Evolutionary conservation across 768 basidiomycete species (phyloP), one percentile per base, ranked within the genome.

Genomic region (Tephrocybe sp.): DNA sequence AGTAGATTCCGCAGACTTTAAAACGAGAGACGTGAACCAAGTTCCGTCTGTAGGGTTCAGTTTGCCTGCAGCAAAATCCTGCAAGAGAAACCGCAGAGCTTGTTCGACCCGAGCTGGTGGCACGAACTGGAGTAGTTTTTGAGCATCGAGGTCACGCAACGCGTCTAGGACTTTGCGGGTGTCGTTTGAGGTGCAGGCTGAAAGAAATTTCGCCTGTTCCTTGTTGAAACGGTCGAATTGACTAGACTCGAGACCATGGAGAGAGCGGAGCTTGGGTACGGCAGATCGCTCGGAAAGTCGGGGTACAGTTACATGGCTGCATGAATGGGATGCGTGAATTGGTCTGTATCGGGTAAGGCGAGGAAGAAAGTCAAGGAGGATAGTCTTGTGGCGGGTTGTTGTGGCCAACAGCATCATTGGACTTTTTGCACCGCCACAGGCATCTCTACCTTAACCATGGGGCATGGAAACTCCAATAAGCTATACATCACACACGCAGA

Each of bases 401-500:
- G 36, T 51, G 23, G 57, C 33, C 39, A 57, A 49, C 48, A 53
- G 47, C 23, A 5, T n/a, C 7, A n/a, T 7, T 26, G 26, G 17
- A 46, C 32, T 34, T 45, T 33, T 46, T 43, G 38, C 49, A 51
- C 49, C 33, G 55, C 45, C 51, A 56, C 51, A 32, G 30, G 16
- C 41, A 7, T 40, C 30, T 31, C 8, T 19, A 11, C 9, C 39
- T 32, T 38, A 46, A 70, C 57, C 51, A 90, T 90, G 88, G 88
- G 90, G 44, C 89, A 92, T 73, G 90, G 90, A 65, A 90, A 89
- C 63, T 87, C 86, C 30, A 77, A 87, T 76, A 92, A 92, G 67
- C 71, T 93, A 23, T 93, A 93, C 65, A 88, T 94, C 64, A 94
- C 91, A 3, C 90, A 93, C 63, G 84, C 88, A 19, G 91, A 94